Conservation (phyloP, 768 basidiomycete species). For the Collybia mongolica region DNA sequence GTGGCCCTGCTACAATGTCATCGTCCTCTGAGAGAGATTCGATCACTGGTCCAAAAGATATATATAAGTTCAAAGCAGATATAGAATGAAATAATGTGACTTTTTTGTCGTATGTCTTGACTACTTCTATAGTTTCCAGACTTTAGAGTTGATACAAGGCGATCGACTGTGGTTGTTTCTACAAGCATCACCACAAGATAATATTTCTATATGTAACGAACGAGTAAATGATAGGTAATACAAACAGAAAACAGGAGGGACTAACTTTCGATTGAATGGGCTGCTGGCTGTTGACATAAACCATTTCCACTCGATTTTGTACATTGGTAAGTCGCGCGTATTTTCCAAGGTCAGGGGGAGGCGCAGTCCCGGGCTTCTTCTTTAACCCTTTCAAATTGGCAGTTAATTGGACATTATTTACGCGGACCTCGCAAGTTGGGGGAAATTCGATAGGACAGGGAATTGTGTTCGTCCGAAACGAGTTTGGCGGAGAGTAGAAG, state of each 20-base stretch:
- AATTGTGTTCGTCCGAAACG: slow-evolving; percentile 49
- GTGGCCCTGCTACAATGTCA: slow-evolving; percentile 87
- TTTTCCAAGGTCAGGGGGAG: slow-evolving; percentile 71
- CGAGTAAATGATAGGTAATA: slow-evolving; percentile 3
- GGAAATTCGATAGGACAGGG: slow-evolving; percentile 89
- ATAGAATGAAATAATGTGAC: slow-evolving; percentile 39
- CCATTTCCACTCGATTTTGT: slow-evolving; percentile 78
- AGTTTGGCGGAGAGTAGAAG: slow-evolving; percentile 55
- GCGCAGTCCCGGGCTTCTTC: slow-evolving; percentile 92
- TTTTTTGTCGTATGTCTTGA: slow-evolving; percentile 62
- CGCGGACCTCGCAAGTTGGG: slow-evolving; percentile 85
- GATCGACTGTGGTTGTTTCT: slow-evolving; percentile 68
- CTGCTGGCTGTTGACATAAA: slow-evolving; percentile 87
- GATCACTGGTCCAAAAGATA: slow-evolving; percentile 52
- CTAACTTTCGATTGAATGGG: slow-evolving; percentile 71
- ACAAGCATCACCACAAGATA: slow-evolving; percentile 85
- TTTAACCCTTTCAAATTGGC: slow-evolving; percentile 90
- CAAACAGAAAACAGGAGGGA: background rate
- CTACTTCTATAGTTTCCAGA: slow-evolving; percentile 63
- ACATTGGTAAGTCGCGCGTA: slow-evolving; percentile 37
- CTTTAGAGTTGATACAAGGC: slow-evolving; percentile 68
- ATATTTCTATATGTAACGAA: slow-evolving; percentile 68
- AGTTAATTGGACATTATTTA: slow-evolving; percentile 66
- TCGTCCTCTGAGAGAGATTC: slow-evolving; percentile 69
- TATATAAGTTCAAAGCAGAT: slow-evolving; percentile 7